Percentiles rank a stretch among this genome's conserved stretches.
phyloP scores from a whole-genome alignment of 1,284 basidiomycete genomes.

The Trichosporon inkin region DNA sequence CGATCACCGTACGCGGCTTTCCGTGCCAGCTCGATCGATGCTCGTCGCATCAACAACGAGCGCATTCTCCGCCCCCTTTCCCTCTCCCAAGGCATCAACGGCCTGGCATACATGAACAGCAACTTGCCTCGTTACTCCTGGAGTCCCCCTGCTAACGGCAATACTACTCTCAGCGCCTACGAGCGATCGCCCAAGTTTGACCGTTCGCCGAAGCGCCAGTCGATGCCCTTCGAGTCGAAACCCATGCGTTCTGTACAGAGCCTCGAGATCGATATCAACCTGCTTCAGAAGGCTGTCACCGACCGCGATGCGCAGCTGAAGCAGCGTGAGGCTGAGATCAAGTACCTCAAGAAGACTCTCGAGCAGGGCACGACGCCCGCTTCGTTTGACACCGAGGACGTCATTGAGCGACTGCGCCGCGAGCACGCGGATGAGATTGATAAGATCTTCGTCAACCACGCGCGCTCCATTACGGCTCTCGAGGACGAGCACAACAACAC shows the following conservation, averaged over 20 bases:
- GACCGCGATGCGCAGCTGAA: slow-evolving; percentile 73
- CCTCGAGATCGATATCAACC: slow-evolving; percentile 86
- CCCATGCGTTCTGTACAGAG: slow-evolving; percentile 65
- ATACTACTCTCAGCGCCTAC: slow-evolving; percentile 18
- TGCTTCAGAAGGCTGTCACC: slow-evolving; percentile 75
- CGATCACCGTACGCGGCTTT: slow-evolving; percentile 65
- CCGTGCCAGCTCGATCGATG: slow-evolving; percentile 30
- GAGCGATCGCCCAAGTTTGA: slow-evolving; percentile 24
- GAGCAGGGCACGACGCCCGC: slow-evolving; percentile 21
- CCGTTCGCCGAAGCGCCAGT: slow-evolving; percentile 36
- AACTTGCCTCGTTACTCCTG: slow-evolving; percentile 41
- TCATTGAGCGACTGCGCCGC: slow-evolving; percentile 24
- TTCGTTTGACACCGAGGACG: slow-evolving; percentile 20
- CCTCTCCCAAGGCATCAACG: slow-evolving; percentile 92
- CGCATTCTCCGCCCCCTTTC: slow-evolving; percentile 57
- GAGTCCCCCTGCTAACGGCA: slow-evolving; percentile 25
- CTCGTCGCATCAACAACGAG: slow-evolving; percentile 9
- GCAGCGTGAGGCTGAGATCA: slow-evolving; percentile 81
- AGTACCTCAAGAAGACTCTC: slow-evolving; percentile 62
- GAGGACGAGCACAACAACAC: slow-evolving; percentile 21
- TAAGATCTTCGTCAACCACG: slow-evolving; percentile 20
- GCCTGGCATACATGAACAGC: slow-evolving; percentile 61
- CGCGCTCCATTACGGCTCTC: slow-evolving; percentile 17
- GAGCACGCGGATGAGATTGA: slow-evolving; percentile 34
- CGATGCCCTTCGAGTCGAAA: slow-evolving; percentile 31